These are phyloP conservation scores for Trametes polyzona DNA, from an alignment of 1,284 basidiomycete species.

Conservation along the genomic window DNA sequence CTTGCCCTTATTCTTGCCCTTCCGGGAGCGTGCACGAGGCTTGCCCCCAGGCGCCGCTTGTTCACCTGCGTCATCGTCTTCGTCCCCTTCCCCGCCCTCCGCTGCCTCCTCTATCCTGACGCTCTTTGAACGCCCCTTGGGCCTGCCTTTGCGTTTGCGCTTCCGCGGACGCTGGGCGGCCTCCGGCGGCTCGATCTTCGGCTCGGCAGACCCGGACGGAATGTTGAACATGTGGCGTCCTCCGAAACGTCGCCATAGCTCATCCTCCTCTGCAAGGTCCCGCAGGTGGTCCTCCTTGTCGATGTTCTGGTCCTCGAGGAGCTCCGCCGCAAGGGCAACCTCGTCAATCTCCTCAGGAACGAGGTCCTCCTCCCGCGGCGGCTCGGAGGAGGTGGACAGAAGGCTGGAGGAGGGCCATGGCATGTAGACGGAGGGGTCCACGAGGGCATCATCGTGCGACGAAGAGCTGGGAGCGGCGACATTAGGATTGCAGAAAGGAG, in stretches of 20 bases:
- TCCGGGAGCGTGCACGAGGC: conserved; percentile 6
- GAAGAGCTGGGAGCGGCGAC: conserved; percentile 16
- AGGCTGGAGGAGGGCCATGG: conserved; percentile 28
- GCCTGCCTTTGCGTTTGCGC: conserved; percentile 2
- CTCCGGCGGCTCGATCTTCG: background rate
- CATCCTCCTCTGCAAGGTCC: conserved; percentile 32
- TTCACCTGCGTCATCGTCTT: conserved; percentile 6
- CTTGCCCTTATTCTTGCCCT: background rate
- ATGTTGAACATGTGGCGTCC: background rate
- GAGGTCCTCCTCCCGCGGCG: conserved; percentile 32
- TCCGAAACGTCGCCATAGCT: conserved; percentile 35
- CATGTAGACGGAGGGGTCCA: conserved; percentile 23
- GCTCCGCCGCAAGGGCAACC: conserved; percentile 45
- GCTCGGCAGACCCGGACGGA: background rate
- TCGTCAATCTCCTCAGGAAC: conserved; percentile 48
- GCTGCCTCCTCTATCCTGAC: background rate
- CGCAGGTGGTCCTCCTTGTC: conserved; percentile 44
- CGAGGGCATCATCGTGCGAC: conserved; percentile 1
- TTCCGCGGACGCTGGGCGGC: background rate
- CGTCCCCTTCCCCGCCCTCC: background rate
- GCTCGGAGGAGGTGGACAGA: conserved; percentile 3
- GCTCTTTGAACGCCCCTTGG: background rate
- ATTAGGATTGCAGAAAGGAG: conserved; percentile 29
- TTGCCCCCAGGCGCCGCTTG: too few relatives aligned
- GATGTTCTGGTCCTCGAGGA: conserved; percentile 51